Percentiles rank a stretch among this genome's conserved stretches.
phyloP scores from a whole-genome alignment of 2,329 filamentous ascomycete genomes.

The Colletotrichum sp. region DNA sequence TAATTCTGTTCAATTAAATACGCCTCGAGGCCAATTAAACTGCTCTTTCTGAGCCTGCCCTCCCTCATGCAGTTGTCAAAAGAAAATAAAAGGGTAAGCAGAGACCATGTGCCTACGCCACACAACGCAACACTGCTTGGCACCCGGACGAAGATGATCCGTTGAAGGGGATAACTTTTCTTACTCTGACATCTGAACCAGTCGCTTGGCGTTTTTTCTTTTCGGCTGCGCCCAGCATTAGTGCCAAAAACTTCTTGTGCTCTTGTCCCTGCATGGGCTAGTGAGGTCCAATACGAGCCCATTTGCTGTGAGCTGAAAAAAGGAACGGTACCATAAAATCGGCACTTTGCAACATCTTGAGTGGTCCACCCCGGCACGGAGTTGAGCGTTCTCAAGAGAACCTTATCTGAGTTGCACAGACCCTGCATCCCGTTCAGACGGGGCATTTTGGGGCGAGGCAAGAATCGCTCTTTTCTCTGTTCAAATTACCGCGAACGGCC shows the following conservation, averaged over 20 bases:
- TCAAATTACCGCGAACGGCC: not conserved
- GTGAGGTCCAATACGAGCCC: not conserved
- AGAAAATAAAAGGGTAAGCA: not conserved
- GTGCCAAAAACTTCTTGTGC: not conserved
- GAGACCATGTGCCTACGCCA: not conserved
- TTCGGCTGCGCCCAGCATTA: not conserved
- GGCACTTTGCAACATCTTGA: not conserved
- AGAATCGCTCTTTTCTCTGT: not conserved
- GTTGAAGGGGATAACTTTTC: not conserved
- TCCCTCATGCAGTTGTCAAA: not conserved
- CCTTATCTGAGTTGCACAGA: not conserved
- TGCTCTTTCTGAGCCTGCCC: not conserved
- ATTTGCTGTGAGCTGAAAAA: not conserved
- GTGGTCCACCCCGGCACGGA: not conserved
- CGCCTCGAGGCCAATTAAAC: not conserved
- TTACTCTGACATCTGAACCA: not conserved
- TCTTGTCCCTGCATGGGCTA: not conserved
- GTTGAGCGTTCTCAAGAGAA: not conserved
- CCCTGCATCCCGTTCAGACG: not conserved
- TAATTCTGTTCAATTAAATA: not conserved
- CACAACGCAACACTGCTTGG: not conserved
- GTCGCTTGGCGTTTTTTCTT: not conserved
- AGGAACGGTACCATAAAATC: not conserved
- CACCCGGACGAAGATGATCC: not conserved
- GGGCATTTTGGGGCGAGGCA: not conserved